Base-by-base conservation (phyloP, 1,139 yeast species). In the Spencermartinsiella ligniputridi region DNA sequence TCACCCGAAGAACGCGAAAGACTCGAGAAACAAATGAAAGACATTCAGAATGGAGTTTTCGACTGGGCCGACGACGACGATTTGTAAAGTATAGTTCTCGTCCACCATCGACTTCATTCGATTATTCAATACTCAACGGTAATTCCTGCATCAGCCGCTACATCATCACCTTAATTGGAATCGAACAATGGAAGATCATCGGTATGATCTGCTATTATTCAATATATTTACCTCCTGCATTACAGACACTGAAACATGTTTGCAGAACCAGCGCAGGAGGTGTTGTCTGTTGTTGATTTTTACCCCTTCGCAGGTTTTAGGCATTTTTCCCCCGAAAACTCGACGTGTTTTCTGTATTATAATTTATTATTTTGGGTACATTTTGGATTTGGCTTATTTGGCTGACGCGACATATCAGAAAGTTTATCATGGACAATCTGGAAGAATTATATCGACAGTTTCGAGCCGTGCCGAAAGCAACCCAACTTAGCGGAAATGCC, bases 11-110 rank as follows among this genome's bases (percentile, higher is more conserved):
- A 45, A 33, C 35, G 27, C 25, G 22, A 40, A 37, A 25, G 40
- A 39, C 19, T 48, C 16, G 37, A 37, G n/a, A 35, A 41, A 18
- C 42, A 41, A 9, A 37, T 41, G 32, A 18, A 40, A 4, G 41
- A 35, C 16, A 37, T 37, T 13, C 39, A 22, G n/a, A 24, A 18
- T 15, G 39, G 40, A 4, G 15, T 39, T 6, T 24, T 51, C 29
- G 43, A 49, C 40, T 52, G 55, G 55, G 53, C 55, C 13, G 55
- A 52, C 35, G 53, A 52, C 8, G 51, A 50, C 9, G 46, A 45
- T 20, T 41, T 8, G 37, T 29, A 40, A 35, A 37, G 6, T 18
- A 18, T 4, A 2, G 16, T 21, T 35, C 8, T 18, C 11, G 15
- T 5, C 9, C 6, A 34, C 20, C 12, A 17, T 8, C 20, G 5